Base-by-base conservation (phyloP, 140 eudicot species). In the Flaveria floridana region DNA sequence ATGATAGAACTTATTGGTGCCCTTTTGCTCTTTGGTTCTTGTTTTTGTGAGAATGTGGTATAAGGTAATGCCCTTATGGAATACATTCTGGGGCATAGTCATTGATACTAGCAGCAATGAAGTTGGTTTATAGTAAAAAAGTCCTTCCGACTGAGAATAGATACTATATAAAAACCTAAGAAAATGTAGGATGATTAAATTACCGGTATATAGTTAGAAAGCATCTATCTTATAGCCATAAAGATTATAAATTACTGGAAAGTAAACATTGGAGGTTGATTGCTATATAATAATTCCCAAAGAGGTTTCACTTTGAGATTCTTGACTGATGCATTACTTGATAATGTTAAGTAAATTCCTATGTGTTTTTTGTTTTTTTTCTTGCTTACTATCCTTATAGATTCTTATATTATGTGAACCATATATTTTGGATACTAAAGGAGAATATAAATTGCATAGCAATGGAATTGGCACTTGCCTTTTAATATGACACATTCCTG, bases 21-120 rank as follows among this genome's bases (percentile, higher is more conserved):
- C 10, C 20, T 55, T 19, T 72, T 53, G 12, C 39, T 1, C 37
- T 55, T 37, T 71, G 34, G 76, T 72, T 72, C 9, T 18, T 18
- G 18, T 37, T 13, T 37, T 56, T 72, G 53, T 56, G 67, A 20
- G 25, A 71, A 37, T 56, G 76, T 72, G 55, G 65, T 53, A 30
- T 53, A 19, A 56, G 23, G 7, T 20, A 2, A 18, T 66, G 16
- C 8, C 14, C 11, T 61, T 61, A 61, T 61, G 25, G 42, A 12
- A 13, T 65, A 34, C 28, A 23, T 63, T 13, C 0, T 28, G 12
- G 68, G 21, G 7, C 47, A 63, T 28, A 11, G 68, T 63, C 21
- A 14, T 63, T 13, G 68, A 26, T 63, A 13, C 11, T 9, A 39
- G 51, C 42, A 65, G 15, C 20, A 37, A n/a, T 3, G 5, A n/a